These are phyloP conservation scores for Rubus idaeus DNA, from an alignment of 306 rosid genomes.

Conservation along the genomic window DNA sequence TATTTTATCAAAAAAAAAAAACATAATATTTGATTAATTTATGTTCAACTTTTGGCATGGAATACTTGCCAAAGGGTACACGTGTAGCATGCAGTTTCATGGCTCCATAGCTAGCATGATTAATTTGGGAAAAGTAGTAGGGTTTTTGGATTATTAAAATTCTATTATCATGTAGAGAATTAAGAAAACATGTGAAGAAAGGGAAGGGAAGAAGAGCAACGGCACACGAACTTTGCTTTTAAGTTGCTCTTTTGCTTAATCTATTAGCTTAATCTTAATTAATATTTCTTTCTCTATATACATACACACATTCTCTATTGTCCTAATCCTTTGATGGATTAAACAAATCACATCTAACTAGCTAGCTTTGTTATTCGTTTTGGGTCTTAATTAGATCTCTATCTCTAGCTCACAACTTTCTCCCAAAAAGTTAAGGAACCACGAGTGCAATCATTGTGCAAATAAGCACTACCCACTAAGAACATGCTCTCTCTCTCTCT, in stretches of 20 bases:
- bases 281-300: slow-evolving; percentile 7
- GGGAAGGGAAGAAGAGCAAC: slow-evolving; percentile 19
- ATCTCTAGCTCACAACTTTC: slow-evolving; percentile 21
- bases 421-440: slow-evolving; percentile 61
- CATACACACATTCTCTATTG: slow-evolving; percentile 30
- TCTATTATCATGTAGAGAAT: background rate
- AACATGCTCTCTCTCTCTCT: slow-evolving; percentile 36
- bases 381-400: slow-evolving; percentile 26
- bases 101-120: slow-evolving; percentile 11
- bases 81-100: slow-evolving; percentile 1
- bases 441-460: slow-evolving; percentile 86
- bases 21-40: background rate
- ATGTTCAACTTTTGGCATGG: slow-evolving; percentile 5
- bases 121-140: slow-evolving; percentile 23
- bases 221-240: slow-evolving; percentile 39
- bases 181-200: slow-evolving; percentile 31
- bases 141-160: background rate
- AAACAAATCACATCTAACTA: slow-evolving; percentile 39
- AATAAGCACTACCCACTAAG: slow-evolving; percentile 56
- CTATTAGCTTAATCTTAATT: slow-evolving; percentile 40
- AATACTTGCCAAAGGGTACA: background rate
- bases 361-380: slow-evolving; percentile 33
- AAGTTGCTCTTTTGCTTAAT: slow-evolving; percentile 31
- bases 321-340: slow-evolving; percentile 36
- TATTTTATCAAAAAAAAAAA: too few relatives aligned